These are phyloP conservation scores for Geranomyces variabilis DNA, from an alignment of 192 early-diverging fungal genomes.

Conservation along the genomic window DNA sequence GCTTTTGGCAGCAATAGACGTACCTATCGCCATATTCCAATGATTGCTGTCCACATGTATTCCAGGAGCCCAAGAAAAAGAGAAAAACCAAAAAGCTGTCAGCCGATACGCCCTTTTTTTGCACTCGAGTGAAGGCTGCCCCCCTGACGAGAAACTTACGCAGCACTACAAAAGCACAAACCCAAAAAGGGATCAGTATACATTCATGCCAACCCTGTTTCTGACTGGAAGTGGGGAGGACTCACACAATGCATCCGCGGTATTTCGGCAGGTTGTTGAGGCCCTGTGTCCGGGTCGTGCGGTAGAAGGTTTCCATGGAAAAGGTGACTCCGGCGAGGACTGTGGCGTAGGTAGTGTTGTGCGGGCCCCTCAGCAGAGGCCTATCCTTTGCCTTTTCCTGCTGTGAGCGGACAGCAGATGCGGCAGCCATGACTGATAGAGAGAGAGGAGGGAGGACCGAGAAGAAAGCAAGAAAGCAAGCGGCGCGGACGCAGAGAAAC, in stretches of 20 bases:
- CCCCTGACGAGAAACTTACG: conserved; percentile 14
- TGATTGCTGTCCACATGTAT: conserved; percentile 19
- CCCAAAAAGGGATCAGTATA: not conserved
- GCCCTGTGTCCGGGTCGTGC: conserved; percentile 8
- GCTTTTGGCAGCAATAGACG: too few relatives aligned
- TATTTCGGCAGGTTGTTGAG: conserved; percentile 27
- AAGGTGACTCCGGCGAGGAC: conserved; percentile 23
- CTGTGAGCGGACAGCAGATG: too few relatives aligned
- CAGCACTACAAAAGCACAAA: conserved; percentile 15
- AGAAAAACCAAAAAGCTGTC: not conserved
- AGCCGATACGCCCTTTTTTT: not conserved
- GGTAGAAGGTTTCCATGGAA: conserved; percentile 26
- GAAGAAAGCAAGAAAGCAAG: too few relatives aligned
- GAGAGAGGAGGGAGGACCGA: too few relatives aligned
- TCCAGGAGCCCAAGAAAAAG: not conserved
- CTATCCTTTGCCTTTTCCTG: conserved; percentile 6
- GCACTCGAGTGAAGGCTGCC: not conserved
- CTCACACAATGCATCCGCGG: conserved; percentile 30
- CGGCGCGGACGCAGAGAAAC: too few relatives aligned
- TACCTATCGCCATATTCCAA: conserved; percentile 38
- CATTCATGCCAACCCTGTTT: too few relatives aligned
- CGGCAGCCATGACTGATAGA: too few relatives aligned
- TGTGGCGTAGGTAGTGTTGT: conserved; percentile 16
- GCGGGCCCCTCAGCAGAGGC: conserved; percentile 15
- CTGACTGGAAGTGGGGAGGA: not conserved